phyloP scores from a whole-genome alignment of 352 stramenopile species.

The Globisporangium parvum region DNA sequence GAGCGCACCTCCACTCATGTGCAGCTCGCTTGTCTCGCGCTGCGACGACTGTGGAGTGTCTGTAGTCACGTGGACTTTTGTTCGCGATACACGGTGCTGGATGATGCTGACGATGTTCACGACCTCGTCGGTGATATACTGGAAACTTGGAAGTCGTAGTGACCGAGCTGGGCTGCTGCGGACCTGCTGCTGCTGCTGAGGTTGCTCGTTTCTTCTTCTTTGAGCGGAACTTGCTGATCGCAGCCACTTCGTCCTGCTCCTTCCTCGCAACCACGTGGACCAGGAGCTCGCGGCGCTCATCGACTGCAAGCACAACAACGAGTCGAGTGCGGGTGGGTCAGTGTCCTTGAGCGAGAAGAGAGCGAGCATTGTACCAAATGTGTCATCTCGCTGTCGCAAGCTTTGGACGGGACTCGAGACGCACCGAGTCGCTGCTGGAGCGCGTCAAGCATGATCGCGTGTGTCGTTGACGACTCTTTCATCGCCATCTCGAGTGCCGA shows the following conservation, averaged over 20 bases:
- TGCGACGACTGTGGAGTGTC: background rate
- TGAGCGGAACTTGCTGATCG: constrained; percentile 22
- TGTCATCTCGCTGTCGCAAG: background rate
- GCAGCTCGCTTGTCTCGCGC: background rate
- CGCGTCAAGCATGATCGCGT: constrained; percentile 30
- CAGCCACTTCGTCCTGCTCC: constrained; percentile 27
- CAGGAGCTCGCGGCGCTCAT: constrained; percentile 28
- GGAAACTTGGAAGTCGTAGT: background rate
- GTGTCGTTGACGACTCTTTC: constrained; percentile 20
- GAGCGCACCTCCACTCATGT: too few species aligned
- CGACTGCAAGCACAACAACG: constrained; percentile 18
- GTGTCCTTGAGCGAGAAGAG: too few species aligned
- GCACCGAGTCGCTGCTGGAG: constrained; percentile 41
- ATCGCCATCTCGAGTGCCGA: constrained; percentile 42
- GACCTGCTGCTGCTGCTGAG: background rate
- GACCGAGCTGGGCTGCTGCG: background rate
- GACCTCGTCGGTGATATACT: too few species aligned
- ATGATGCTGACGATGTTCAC: too few species aligned
- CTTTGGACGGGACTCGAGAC: background rate
- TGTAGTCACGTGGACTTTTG: constrained; percentile 4
- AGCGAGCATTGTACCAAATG: too few species aligned
- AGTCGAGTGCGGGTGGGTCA: too few species aligned
- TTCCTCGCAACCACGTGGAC: constrained; percentile 24
- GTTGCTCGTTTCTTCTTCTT: constrained; percentile 17
- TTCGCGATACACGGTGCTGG: background rate